A percentile compares a stretch with the other conserved stretches of the same genome.
These are phyloP conservation scores for Haplosporangium sp. DNA, from an alignment of 371 early-diverging fungal genomes.

Conservation along the genomic window DNA sequence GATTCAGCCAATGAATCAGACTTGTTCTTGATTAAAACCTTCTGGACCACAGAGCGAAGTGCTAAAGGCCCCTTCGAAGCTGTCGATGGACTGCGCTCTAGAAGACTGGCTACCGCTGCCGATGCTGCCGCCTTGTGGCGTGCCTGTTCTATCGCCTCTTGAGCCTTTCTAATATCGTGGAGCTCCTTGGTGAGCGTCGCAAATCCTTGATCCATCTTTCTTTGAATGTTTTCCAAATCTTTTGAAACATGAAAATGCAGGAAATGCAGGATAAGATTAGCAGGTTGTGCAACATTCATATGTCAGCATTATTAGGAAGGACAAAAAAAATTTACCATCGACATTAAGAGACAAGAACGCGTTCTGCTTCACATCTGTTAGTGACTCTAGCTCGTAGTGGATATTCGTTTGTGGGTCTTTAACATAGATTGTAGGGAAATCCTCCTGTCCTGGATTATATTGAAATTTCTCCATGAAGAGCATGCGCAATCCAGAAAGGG, in stretches of 20 bases:
- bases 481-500: conserved; percentile 68
- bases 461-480: conserved; percentile 74
- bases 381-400: conserved; percentile 77
- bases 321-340: conserved; percentile 59
- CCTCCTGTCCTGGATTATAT: conserved; percentile 69
- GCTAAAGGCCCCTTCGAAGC: conserved; percentile 20
- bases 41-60: conserved; percentile 53
- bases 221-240: conserved; percentile 55
- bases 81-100: background rate
- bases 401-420: conserved; percentile 69
- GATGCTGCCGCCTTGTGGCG: conserved; percentile 40
- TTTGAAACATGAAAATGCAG: background rate
- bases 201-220: conserved; percentile 58
- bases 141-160: conserved; percentile 35
- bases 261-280: background rate
- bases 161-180: conserved; percentile 54
- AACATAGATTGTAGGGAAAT: conserved; percentile 78
- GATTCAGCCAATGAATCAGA: background rate
- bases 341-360: conserved; percentile 75
- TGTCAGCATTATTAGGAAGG: background rate
- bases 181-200: conserved; percentile 57
- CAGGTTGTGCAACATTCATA: background rate
- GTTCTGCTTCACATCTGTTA: conserved; percentile 70
- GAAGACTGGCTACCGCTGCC: conserved; percentile 9
- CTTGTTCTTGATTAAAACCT: conserved; percentile 41